These are phyloP conservation scores for Pseudogymnoascus sp. DNA, from an alignment of 2,329 filamentous ascomycete species.

Conservation along the genomic window DNA sequence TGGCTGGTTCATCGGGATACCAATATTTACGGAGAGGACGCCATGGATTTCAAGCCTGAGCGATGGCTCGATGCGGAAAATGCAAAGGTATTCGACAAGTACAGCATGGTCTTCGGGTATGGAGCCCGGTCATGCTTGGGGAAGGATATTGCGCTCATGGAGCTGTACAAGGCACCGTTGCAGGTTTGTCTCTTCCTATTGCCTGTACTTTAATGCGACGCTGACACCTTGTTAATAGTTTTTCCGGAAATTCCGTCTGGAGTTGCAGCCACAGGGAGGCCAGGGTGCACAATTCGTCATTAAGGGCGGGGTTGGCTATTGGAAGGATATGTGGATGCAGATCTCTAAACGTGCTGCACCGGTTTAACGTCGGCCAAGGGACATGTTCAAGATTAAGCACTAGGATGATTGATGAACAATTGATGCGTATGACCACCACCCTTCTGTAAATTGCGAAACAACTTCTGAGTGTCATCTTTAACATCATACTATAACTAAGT, in stretches of 20 bases:
- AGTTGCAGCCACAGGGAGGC: conserved; percentile 24
- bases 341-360: conserved; percentile 18
- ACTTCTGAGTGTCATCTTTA: not conserved
- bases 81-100: conserved; percentile 38
- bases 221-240: conserved; percentile 28
- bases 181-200: conserved; percentile 14
- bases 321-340: conserved; percentile 34
- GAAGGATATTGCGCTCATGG: conserved; percentile 45
- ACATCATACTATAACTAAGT: not conserved
- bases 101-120: conserved; percentile 44
- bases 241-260: conserved; percentile 33
- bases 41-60: conserved; percentile 41
- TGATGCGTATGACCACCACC: not conserved
- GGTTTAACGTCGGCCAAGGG: not conserved
- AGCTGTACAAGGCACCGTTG: conserved; percentile 41
- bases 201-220: not conserved
- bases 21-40: conserved; percentile 36
- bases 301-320: conserved; percentile 38
- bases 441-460: not conserved
- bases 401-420: not conserved
- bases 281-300: conserved; percentile 32
- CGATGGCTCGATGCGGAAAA: conserved; percentile 39
- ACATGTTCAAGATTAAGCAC: not conserved
- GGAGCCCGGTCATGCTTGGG: conserved; percentile 42
- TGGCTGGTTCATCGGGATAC: conserved; percentile 41